Percentiles rank a stretch among this genome's conserved stretches.
Conservation (phyloP, 768 basidiomycete genomes). For the Collybia mongolica region DNA sequence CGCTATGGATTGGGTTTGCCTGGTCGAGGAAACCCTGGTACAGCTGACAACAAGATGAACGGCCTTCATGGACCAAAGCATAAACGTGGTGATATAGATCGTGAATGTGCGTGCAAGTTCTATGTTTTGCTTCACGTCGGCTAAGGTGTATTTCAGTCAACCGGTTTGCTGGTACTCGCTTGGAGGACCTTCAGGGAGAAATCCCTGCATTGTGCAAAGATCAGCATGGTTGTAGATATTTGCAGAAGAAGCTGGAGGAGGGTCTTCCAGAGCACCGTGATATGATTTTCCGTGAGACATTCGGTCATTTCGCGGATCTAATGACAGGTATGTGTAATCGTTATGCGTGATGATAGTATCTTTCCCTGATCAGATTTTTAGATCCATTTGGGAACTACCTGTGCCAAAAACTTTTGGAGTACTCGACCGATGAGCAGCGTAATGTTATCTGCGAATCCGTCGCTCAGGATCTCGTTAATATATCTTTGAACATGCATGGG, state of each 20-base stretch:
- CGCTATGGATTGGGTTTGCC: slow-evolving; percentile 73
- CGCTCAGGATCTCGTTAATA: slow-evolving; percentile 94
- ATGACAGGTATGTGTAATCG: slow-evolving; percentile 76
- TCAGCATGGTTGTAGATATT: slow-evolving; percentile 96
- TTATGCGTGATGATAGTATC: slow-evolving; percentile 3
- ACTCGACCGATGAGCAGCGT: slow-evolving; percentile 95
- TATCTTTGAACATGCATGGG: slow-evolving; percentile 99
- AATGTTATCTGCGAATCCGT: slow-evolving; percentile 97
- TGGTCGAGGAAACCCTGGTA: slow-evolving; percentile 44
- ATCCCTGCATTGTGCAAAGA: slow-evolving; percentile 95
- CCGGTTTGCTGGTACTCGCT: slow-evolving; percentile 91
- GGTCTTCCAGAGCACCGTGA: slow-evolving; percentile 94
- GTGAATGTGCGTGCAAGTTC: slow-evolving; percentile 57
- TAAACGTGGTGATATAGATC: slow-evolving; percentile 90
- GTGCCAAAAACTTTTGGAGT: slow-evolving; percentile 97
- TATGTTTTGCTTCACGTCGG: slow-evolving; percentile 1
- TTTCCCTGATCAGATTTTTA: slow-evolving; percentile 24
- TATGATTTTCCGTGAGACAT: slow-evolving; percentile 99
- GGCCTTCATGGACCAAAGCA: slow-evolving; percentile 92
- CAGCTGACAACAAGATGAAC: slow-evolving; percentile 79
- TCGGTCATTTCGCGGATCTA: slow-evolving; percentile 94
- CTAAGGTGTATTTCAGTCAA: slow-evolving; percentile 59
- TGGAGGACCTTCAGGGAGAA: slow-evolving; percentile 95
- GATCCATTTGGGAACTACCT: slow-evolving; percentile 99
- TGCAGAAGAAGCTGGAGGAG: slow-evolving; percentile 99